Conservation (phyloP, 495 filamentous ascomycete genomes). For the Aspergillus funiculosus region DNA sequence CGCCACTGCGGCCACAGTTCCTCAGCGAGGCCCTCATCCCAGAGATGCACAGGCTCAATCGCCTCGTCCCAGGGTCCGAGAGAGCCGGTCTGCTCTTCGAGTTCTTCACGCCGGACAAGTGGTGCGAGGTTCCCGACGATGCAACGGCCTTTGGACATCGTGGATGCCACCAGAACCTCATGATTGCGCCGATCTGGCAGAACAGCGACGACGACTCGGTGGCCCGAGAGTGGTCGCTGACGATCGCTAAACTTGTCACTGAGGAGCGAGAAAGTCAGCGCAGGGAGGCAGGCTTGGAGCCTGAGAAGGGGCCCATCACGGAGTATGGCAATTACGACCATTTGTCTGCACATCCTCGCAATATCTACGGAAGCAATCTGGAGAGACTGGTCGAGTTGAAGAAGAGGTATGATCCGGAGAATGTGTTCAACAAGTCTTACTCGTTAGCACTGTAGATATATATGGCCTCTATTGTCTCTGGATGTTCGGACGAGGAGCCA, state of each 20-base stretch:
- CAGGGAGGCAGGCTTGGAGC: too few species aligned
- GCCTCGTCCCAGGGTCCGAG: background rate
- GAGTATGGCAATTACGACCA: constrained; percentile 9
- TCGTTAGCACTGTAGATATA: too few species aligned
- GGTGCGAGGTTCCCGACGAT: constrained; percentile 1
- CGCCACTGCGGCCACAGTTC: background rate
- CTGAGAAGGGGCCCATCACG: constrained; percentile 13
- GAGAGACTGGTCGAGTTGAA: constrained; percentile 35
- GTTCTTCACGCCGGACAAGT: constrained; percentile 1
- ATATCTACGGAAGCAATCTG: constrained; percentile 37
- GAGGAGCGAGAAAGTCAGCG: too few species aligned
- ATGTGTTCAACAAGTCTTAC: constrained; percentile 38
- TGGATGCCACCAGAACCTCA: background rate
- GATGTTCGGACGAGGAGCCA: too few species aligned
- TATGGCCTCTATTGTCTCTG: too few species aligned
- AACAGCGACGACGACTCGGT: background rate
- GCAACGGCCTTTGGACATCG: constrained; percentile 1
- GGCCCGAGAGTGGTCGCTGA: background rate
- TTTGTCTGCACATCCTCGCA: constrained; percentile 9
- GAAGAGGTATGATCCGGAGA: constrained; percentile 42
- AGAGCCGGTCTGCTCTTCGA: background rate
- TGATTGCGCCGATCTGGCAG: background rate
- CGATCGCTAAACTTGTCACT: background rate
- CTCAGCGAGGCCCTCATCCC: background rate
- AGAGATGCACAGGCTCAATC: background rate